phyloP scores from a whole-genome alignment of 805 yeast species.

The Kuraishia piskuri region DNA sequence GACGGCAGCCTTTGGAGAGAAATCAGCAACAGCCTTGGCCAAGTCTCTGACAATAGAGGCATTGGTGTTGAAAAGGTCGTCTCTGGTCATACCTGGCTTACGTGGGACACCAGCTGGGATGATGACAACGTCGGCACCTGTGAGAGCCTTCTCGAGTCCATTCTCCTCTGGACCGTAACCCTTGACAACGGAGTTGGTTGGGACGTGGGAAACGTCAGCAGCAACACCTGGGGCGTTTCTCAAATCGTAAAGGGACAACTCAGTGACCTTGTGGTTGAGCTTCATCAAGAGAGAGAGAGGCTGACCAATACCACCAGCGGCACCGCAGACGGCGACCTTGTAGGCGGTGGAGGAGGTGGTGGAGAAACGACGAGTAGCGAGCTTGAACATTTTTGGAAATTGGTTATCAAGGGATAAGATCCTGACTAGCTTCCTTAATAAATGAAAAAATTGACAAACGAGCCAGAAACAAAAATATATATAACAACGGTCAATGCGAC shows the following conservation, averaged over 20 bases:
- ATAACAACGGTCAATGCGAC: background rate
- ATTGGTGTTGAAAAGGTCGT: conserved; percentile 91
- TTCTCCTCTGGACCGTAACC: conserved; percentile 83
- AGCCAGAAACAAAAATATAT: background rate
- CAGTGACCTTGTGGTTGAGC: conserved; percentile 81
- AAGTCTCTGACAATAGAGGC: conserved; percentile 92
- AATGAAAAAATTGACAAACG: too few relatives aligned
- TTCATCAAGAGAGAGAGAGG: conserved; percentile 78
- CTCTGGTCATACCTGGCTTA: conserved; percentile 99
- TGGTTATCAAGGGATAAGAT: background rate
- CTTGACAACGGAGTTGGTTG: conserved; percentile 81
- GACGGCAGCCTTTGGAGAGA: conserved; percentile 78
- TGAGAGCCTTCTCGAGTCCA: conserved; percentile 60
- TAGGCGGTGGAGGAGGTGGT: conserved; percentile 58
- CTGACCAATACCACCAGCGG: conserved; percentile 95
- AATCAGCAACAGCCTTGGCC: conserved; percentile 76
- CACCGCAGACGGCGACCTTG: conserved; percentile 77
- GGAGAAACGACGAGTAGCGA: conserved; percentile 47
- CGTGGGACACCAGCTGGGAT: conserved; percentile 98
- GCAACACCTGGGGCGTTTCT: conserved; percentile 96
- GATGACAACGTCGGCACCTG: conserved; percentile 76
- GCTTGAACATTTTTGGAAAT: conserved; percentile 23
- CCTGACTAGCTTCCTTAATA: background rate
- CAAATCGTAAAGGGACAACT: conserved; percentile 79
- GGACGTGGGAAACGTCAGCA: conserved; percentile 89